Base-by-base conservation (phyloP, 2,329 filamentous ascomycete species). In the Piedraia hortae region DNA sequence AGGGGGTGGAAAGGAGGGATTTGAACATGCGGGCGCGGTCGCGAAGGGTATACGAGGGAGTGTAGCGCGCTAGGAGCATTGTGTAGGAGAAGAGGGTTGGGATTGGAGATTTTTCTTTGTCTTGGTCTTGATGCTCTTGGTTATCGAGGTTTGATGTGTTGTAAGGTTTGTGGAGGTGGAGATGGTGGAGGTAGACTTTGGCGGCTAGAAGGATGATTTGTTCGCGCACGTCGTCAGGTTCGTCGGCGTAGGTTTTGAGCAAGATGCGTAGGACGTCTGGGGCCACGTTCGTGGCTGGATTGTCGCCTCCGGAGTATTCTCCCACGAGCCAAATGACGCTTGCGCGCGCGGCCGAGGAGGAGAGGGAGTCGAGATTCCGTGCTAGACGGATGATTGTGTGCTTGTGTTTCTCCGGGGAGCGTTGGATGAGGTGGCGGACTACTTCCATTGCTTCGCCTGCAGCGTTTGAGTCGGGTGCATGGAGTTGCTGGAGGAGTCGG, bases 261-360 rank as follows among this genome's bases (percentile, higher is more conserved):
- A 97, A 50, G 19, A 93, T 82, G 5, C 85, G 65, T 15, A 93
- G 51, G 4, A 93, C 78, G 37, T 97, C 85, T 0, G 82, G 68
- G 0, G 85, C 85, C 28, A 97, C 82, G 36, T 88, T 89, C 40
- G 85, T 68, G 27, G 80, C 68, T 6, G 29, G 23, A 15, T 68
- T 61, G 25, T 77, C 64, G 0, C 77, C 75, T 0, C 82, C 65
- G 10, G 16, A 17, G 35, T 88, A 93, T 44, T 97, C 85, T 20
- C 85, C 85, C 0, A 93, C 80, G 1, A 97, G 62, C 85, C 85
- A 97, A 34, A 97, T 72, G 30, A 97, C 91, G 21, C 75, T 90
- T 3, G 85, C 85, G 32, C 85, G 61, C 3, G 85, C 85, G 28
- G 78, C 70, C 1, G 85, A 67, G 28, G 85, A 80, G 0, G 72